Evolutionary conservation across 164 flowering plant species (phyloP).

Genomic region (Santalum album): DNA sequence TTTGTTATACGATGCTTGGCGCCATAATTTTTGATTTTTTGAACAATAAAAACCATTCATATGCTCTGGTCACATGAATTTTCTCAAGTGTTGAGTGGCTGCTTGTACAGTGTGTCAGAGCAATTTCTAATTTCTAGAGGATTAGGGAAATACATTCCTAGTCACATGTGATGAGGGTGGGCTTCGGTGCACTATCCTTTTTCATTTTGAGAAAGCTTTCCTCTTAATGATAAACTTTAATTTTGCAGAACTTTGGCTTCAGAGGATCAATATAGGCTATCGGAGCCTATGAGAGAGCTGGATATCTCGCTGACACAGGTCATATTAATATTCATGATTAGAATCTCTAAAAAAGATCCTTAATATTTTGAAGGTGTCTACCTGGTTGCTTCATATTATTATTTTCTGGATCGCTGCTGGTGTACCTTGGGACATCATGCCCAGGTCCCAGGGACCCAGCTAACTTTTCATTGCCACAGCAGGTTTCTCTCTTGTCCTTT

Average conservation of each 20-base stretch:
- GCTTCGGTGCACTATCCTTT: too few species aligned
- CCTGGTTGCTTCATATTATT: neutral
- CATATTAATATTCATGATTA: constrained; percentile 5
- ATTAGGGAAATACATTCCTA: too few species aligned
- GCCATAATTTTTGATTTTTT: too few species aligned
- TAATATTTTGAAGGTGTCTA: neutral
- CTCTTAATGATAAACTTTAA: neutral
- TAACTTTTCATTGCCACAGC: constrained; percentile 86
- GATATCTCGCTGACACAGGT: constrained; percentile 90
- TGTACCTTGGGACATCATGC: constrained; percentile 79
- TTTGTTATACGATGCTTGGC: too few species aligned
- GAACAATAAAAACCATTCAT: too few species aligned
- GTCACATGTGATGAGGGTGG: too few species aligned
- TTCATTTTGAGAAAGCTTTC: too few species aligned
- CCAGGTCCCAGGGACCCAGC: constrained; percentile 87
- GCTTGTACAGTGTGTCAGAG: too few species aligned
- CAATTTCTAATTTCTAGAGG: too few species aligned
- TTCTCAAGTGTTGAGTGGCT: too few species aligned
- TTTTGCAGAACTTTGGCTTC: constrained; percentile 65
- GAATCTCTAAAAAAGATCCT: neutral
- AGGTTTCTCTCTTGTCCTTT: constrained; percentile 39
- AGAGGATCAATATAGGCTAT: constrained; percentile 63
- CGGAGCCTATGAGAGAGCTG: constrained; percentile 75
- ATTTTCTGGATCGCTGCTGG: constrained; percentile 71
- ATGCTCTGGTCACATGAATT: too few species aligned